Evolutionary conservation across 371 early-diverging fungal genomes (phyloP), one percentile per base, ranked within the genome.

Genomic region (Thermomucor indicae-seudaticae): DNA sequence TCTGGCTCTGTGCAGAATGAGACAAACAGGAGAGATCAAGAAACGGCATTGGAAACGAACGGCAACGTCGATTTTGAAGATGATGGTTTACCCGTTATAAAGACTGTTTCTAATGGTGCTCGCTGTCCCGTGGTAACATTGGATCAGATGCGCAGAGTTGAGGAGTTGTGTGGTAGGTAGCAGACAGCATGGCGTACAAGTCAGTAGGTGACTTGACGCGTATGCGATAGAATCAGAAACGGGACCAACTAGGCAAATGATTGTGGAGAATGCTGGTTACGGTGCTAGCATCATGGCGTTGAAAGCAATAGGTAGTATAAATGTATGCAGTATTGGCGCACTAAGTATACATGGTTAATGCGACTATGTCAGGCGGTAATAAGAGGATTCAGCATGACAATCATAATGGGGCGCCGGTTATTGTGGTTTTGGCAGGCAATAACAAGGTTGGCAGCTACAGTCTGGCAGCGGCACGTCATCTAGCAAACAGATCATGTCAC

Each of bases 181-280:
- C n/a, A 6, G 4, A 1, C 34, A 11, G 34, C 34, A 34, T 34
- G 8, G 34, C 11, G 34, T n/a, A n/a, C 34, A 11, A 11, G 34
- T 34, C 34, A 1, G 27, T 16, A 30, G 17, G 11, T 12, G 10
- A 46, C 16, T 16, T n/a, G n/a, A n/a, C n/a, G n/a, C n/a, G n/a
- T n/a, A n/a, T n/a, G n/a, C n/a, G n/a, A 34, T 43, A 47, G 60
- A 25, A 40, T 10, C 53, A 7, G 86, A 84, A 47, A 81, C 80
- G 19, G 90, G 90, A 4, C 80, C 84, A 10, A 80, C 70, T 47
- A 79, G 84, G 17, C 79, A 79, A 30, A 87, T 86, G 53, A 75
- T 89, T 74, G 72, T 89, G 38, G 92, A 92, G 58, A 90, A 92
- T 65, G 90, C 83, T 16, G 92, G 88, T 0, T 76, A 89, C 43